Base-by-base conservation (phyloP, 306 rosid genomes). In the Phaseolus lunatus region DNA sequence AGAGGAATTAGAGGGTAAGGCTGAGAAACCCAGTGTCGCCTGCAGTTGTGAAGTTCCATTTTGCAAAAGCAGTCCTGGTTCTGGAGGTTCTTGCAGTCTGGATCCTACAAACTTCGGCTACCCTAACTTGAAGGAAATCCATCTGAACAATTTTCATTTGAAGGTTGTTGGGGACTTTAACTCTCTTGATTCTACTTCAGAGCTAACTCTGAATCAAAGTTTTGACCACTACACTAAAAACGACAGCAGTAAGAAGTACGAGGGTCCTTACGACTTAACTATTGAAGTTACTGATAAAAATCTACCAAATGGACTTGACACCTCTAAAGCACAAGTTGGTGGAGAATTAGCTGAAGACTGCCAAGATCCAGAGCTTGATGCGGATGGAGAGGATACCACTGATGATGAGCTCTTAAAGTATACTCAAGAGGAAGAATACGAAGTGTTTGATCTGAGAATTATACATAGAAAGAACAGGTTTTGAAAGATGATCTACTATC, bases 401-500 rank as follows among this genome's bases (percentile, higher is more conserved):
- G 89, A 82, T 39, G 89, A 88, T 68, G 97, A 95, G 64, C 78
- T 90, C 72, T 70, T 71, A 9, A 85, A 86, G 81, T 84, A 78
- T 73, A 80, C 62, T 58, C 82, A 74, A 16, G 86, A 87, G 26
- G 92, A 93, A 41, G 97, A 92, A 52, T 85, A 81, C 62, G 99
- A 96, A 87, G 93, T 92, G 41, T 92, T 92, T 58, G 88, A 96
- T 52, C 87, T 96, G 22, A 88, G 96, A 88, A 86, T 96, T 64
- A 65, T 96, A 85, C 99, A 96, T 83, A 87, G 99, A 76, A 96
- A 91, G 69, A 96, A 96, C 90, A 96, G 99, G 99, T 96, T 85
- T 86, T 66, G 52, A 45, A 39, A 43, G 19, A 27, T 24, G 49
- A 35, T 75, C 62, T 44, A 47, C n/a, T 63, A 41, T 67, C 31